These are phyloP conservation scores for Colletotrichum sp. DNA, from an alignment of 2,329 filamentous ascomycete genomes.

Conservation along the genomic window DNA sequence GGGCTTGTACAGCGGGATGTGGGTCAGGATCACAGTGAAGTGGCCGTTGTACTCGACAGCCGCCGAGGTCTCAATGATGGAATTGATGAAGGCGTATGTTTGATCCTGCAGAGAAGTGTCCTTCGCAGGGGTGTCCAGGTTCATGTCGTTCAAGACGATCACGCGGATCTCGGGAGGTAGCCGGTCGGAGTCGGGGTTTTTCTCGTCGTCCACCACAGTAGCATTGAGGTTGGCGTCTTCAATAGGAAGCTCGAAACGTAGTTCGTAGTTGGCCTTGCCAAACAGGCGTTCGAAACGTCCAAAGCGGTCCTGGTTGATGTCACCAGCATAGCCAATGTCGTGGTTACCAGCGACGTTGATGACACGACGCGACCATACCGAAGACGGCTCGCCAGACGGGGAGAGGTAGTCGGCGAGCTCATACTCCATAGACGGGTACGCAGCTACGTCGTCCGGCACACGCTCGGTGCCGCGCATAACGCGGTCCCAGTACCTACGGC, in stretches of 20 bases:
- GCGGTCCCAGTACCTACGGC: conserved; percentile 78
- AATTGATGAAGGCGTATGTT: conserved; percentile 80
- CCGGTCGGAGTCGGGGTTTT: conserved; percentile 51
- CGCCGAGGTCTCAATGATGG: conserved; percentile 66
- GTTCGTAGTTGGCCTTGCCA: conserved; percentile 89
- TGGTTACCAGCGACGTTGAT: conserved; percentile 96
- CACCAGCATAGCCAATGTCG: conserved; percentile 94
- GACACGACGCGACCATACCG: conserved; percentile 74
- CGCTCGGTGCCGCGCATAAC: conserved; percentile 75
- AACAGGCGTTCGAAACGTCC: conserved; percentile 84
- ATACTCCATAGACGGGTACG: conserved; percentile 53
- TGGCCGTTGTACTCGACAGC: conserved; percentile 67
- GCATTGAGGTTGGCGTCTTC: conserved; percentile 41
- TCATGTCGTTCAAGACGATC: conserved; percentile 90
- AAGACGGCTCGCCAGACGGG: conserved; percentile 37
- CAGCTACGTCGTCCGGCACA: conserved; percentile 62
- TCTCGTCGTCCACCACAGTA: conserved; percentile 45
- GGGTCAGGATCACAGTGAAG: conserved; percentile 87
- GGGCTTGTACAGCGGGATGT: conserved; percentile 88
- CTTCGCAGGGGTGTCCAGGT: conserved; percentile 83
- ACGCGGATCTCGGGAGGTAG: conserved; percentile 76
- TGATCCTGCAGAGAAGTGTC: conserved; percentile 71
- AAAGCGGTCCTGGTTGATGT: conserved; percentile 78
- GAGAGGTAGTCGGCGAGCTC: conserved; percentile 55
- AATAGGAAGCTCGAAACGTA: conserved; percentile 70